phyloP scores from a whole-genome alignment of 176 grass and related monocot genomes.

The Carex kokanica region DNA sequence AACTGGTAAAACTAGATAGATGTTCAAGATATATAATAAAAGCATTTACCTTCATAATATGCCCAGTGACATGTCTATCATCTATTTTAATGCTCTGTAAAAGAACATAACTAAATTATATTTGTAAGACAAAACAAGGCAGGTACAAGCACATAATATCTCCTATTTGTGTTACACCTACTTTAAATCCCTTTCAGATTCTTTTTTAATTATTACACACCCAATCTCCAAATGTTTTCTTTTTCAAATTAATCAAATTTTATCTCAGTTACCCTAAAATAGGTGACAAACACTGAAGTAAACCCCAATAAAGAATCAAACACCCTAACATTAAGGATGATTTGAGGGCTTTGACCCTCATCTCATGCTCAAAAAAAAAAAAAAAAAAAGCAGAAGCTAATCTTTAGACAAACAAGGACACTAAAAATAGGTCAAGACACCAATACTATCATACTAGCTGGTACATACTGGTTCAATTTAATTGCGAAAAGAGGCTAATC shows the following conservation, averaged over 20 bases:
- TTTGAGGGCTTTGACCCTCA: not conserved
- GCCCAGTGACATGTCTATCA: conserved; percentile 92
- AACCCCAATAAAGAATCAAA: not conserved
- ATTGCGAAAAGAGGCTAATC: not conserved
- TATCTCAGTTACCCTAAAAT: not conserved
- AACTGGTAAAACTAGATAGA: conserved; percentile 3
- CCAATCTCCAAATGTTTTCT: not conserved
- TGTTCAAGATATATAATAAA: conserved; percentile 17
- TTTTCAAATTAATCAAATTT: not conserved
- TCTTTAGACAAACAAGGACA: not conserved
- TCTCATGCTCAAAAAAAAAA: not conserved
- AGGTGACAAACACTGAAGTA: not conserved
- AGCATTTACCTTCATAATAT: conserved; percentile 94
- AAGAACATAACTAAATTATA: conserved; percentile 20
- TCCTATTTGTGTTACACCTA: not conserved
- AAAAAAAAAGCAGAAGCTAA: not conserved
- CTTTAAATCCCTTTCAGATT: not conserved
- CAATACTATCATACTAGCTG: not conserved
- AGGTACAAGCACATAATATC: not conserved
- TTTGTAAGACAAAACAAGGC: conserved; percentile 6
- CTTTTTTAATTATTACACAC: not conserved
- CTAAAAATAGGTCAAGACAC: not conserved
- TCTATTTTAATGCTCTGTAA: conserved; percentile 75
- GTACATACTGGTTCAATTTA: not conserved
- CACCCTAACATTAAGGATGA: not conserved